A percentile compares a stretch with the other conserved stretches of the same genome.
These are phyloP conservation scores for Erythrobasidium yunnanense DNA, from an alignment of 768 basidiomycete species.

Conservation along the genomic window DNA sequence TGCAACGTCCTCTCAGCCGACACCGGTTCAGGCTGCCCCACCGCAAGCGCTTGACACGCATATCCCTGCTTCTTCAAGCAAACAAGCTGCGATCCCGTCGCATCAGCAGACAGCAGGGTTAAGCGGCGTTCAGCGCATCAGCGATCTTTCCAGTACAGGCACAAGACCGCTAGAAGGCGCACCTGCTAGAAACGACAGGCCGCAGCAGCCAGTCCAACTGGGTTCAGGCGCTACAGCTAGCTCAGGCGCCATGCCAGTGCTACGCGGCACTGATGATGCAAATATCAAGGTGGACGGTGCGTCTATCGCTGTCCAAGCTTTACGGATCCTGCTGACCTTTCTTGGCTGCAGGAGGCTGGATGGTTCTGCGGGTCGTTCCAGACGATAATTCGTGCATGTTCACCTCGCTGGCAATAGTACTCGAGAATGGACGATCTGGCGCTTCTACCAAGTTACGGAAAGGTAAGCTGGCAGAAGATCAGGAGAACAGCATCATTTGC, in stretches of 20 bases:
- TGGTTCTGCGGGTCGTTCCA: conserved; percentile 20
- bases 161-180: not conserved
- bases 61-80: too few relatives aligned
- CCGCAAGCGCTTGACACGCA: too few relatives aligned
- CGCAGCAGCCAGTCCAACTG: conserved; percentile 7
- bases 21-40: too few relatives aligned
- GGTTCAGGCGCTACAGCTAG: not conserved
- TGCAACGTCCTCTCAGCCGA: too few relatives aligned
- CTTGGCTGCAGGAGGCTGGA: not conserved
- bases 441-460: not conserved
- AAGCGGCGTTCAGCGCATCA: too few relatives aligned
- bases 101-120: too few relatives aligned
- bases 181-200: conserved; percentile 11
- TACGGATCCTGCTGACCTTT: not conserved
- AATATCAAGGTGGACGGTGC: conserved; percentile 10
- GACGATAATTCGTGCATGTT: conserved; percentile 28
- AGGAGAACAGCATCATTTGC: not conserved
- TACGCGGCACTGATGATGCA: conserved; percentile 9
- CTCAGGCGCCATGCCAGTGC: conserved; percentile 15
- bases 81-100: too few relatives aligned
- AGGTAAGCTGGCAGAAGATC: not conserved
- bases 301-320: not conserved
- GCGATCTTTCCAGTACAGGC: too few relatives aligned
- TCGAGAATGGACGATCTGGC: not conserved
- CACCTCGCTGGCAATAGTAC: conserved; percentile 12